Evolutionary conservation across 1,284 basidiomycete genomes (phyloP).

Genomic region (Marasmius oreades): DNA sequence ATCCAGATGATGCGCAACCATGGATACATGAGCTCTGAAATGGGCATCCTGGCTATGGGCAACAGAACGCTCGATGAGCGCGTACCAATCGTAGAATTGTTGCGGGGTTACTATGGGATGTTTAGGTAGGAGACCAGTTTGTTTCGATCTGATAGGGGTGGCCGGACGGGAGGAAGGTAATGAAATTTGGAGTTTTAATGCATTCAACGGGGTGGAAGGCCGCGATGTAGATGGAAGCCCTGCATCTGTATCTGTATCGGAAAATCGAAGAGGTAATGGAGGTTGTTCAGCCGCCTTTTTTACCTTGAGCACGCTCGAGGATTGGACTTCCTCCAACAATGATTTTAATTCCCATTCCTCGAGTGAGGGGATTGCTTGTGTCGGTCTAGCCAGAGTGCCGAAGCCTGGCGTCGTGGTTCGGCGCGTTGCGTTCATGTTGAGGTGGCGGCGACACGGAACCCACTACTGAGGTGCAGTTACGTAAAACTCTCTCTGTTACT

Average conservation of each 20-base stretch:
- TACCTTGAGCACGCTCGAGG: constrained; percentile 61
- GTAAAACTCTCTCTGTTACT: too few species aligned
- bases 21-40: constrained; percentile 79
- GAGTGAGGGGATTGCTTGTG: constrained; percentile 26
- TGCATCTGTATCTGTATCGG: constrained; percentile 1
- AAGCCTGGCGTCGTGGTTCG: neutral
- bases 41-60: constrained; percentile 89
- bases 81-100: constrained; percentile 94
- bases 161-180: constrained; percentile 33
- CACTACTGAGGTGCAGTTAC: too few species aligned
- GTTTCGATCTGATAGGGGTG: constrained; percentile 33
- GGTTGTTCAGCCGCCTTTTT: constrained; percentile 61
- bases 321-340: constrained; percentile 68
- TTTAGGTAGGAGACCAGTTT: constrained; percentile 53
- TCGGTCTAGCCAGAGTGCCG: neutral
- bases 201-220: constrained; percentile 21
- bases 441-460: neutral
- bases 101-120: constrained; percentile 82
- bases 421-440: neutral
- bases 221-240: constrained; percentile 16
- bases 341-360: constrained; percentile 90
- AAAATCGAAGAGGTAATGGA: constrained; percentile 44
- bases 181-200: constrained; percentile 13
- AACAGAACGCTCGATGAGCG: constrained; percentile 80
- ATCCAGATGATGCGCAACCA: constrained; percentile 68